Conservation (phyloP, 176 grass and related monocot species). For the Oryza australiensis region DNA sequence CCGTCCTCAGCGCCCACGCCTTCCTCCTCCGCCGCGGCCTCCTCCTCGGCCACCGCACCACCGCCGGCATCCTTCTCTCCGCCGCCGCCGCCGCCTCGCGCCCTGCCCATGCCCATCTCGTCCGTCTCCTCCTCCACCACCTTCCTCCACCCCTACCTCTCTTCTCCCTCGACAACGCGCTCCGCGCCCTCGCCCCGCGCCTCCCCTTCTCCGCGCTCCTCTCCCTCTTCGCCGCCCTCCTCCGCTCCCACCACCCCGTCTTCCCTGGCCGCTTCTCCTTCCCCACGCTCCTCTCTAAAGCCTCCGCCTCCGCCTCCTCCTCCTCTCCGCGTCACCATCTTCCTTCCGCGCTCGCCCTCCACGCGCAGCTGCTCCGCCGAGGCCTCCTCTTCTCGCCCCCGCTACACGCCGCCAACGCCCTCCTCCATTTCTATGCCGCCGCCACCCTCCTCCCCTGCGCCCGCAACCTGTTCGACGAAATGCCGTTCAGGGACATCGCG, state of each 20-base stretch:
- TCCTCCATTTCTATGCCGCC: constrained; percentile 48
- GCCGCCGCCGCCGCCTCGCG: constrained; percentile 22
- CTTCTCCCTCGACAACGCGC: constrained; percentile 43
- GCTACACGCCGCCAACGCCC: constrained; percentile 48
- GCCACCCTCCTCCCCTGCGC: constrained; percentile 31
- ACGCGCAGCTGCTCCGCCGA: constrained; percentile 48
- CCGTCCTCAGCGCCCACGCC: constrained; percentile 36
- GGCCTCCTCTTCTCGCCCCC: constrained; percentile 45
- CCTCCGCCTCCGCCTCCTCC: constrained; percentile 9
- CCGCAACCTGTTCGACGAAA: constrained; percentile 52
- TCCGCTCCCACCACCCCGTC: constrained; percentile 20
- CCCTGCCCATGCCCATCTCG: constrained; percentile 21
- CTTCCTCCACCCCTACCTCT: constrained; percentile 31
- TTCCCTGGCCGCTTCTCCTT: constrained; percentile 45
- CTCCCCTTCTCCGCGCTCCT: constrained; percentile 31
- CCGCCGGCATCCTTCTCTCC: constrained; percentile 39
- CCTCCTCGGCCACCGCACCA: constrained; percentile 44
- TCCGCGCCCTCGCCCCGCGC: constrained; percentile 40
- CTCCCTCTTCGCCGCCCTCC: constrained; percentile 37
- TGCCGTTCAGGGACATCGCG: constrained; percentile 47
- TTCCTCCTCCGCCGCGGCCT: constrained; percentile 49
- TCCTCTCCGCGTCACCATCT: constrained; percentile 18
- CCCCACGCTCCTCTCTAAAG: constrained; percentile 16
- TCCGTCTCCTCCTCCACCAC: constrained; percentile 43
- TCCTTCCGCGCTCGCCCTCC: constrained; percentile 28